phyloP scores from a whole-genome alignment of 768 basidiomycete genomes.

The Pleurotus platypus region DNA sequence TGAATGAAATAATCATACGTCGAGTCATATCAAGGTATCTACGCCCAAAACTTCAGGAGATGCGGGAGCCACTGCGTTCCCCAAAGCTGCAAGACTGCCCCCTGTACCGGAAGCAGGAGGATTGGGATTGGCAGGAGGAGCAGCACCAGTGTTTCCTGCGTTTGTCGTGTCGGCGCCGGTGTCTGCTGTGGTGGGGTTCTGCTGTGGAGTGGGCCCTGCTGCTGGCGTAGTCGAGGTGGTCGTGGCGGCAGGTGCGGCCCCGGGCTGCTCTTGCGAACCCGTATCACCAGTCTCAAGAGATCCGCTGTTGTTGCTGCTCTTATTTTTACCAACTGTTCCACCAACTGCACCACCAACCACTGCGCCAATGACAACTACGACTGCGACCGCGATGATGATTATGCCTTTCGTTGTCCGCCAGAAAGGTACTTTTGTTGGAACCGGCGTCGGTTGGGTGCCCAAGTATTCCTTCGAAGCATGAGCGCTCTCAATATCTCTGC shows the following conservation, averaged over 20 bases:
- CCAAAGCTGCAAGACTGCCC: background rate
- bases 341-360: constrained; percentile 60
- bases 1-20: background rate
- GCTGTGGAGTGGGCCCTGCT: background rate
- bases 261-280: background rate
- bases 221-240: background rate
- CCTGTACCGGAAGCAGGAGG: background rate
- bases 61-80: background rate
- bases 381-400: constrained; percentile 30
- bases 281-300: background rate
- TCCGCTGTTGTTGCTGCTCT: background rate
- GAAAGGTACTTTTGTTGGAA: constrained; percentile 32
- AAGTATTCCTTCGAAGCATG: constrained; percentile 19
- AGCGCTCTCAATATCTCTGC: constrained; percentile 17
- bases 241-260: background rate
- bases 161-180: background rate
- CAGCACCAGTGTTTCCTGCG: background rate
- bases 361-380: constrained; percentile 43
- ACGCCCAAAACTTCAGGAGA: background rate
- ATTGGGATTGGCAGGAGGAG: background rate
- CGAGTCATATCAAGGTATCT: background rate
- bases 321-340: constrained; percentile 30
- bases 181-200: background rate
- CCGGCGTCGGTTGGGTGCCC: constrained; percentile 8
- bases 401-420: constrained; percentile 46